Conservation (phyloP, 305 asterid species). For the Plantago lanceolata region DNA sequence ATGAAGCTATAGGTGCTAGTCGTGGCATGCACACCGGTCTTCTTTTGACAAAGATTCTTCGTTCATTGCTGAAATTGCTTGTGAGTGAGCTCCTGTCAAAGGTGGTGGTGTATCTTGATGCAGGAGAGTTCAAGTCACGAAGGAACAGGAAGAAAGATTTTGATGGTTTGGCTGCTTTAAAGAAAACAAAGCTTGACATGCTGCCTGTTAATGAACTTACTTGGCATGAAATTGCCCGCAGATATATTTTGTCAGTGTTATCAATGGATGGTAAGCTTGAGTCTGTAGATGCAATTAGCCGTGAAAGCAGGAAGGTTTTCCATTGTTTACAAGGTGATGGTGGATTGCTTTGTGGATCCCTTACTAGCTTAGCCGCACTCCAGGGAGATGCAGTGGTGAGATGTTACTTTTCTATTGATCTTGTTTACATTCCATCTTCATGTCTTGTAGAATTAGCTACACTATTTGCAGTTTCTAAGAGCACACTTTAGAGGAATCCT, state of each 20-base stretch:
- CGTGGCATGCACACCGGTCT: conserved; percentile 47
- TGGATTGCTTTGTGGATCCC: conserved; percentile 86
- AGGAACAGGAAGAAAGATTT: conserved; percentile 82
- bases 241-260: conserved; percentile 70
- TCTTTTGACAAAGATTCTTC: conserved; percentile 54
- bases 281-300: conserved; percentile 67
- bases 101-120: conserved; percentile 64
- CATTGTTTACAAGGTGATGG: conserved; percentile 94
- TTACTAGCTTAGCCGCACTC: conserved; percentile 75
- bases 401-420: conserved; percentile 18
- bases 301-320: conserved; percentile 87
- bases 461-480: background rate
- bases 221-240: conserved; percentile 94
- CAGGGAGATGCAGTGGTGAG: conserved; percentile 94
- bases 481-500: too few species aligned
- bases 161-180: conserved; percentile 54
- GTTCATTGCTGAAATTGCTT: conserved; percentile 62
- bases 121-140: conserved; percentile 71
- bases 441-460: conserved; percentile 2
- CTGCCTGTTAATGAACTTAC: conserved; percentile 85
- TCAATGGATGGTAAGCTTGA: conserved; percentile 86
- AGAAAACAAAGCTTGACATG: conserved; percentile 62
- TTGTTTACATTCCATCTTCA: conserved; percentile 15
- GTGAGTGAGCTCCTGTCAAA: conserved; percentile 71
- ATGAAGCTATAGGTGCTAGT: conserved; percentile 39